Evolutionary conservation across 495 filamentous ascomycete species (phyloP).

Genomic region (Penicillium fimorum): DNA sequence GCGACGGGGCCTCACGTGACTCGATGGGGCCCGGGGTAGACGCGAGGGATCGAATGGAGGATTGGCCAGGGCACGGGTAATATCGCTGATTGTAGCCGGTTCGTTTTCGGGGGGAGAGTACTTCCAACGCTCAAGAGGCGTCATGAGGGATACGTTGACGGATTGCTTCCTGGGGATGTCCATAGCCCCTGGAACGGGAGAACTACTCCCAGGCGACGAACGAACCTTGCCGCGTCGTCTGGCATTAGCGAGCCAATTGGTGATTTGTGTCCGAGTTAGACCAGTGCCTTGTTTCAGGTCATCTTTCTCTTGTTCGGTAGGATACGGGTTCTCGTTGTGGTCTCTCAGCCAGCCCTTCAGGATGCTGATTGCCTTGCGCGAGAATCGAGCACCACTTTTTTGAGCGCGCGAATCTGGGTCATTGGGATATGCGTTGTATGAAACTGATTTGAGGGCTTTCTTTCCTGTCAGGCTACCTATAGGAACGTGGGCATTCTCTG

Average conservation of each 20-base stretch:
- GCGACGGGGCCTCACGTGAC: slow-evolving; percentile 48
- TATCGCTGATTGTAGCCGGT: slow-evolving; percentile 75
- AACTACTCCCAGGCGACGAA: slow-evolving; percentile 55
- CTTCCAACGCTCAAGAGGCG: slow-evolving; percentile 83
- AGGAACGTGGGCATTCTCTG: slow-evolving; percentile 46
- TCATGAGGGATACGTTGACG: slow-evolving; percentile 61
- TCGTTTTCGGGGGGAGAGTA: slow-evolving; percentile 84
- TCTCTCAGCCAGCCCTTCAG: slow-evolving; percentile 76
- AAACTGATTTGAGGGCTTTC: slow-evolving; percentile 41
- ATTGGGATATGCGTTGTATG: slow-evolving; percentile 35
- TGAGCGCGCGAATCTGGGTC: slow-evolving; percentile 48
- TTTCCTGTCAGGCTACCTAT: slow-evolving; percentile 39
- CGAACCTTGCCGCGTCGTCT: slow-evolving; percentile 72
- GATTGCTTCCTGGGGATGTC: slow-evolving; percentile 58
- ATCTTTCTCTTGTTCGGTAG: slow-evolving; percentile 76
- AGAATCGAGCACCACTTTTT: slow-evolving; percentile 63
- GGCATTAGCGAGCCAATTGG: slow-evolving; percentile 86
- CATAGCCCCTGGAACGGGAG: slow-evolving; percentile 60
- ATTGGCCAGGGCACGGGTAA: slow-evolving; percentile 70
- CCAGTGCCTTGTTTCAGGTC: slow-evolving; percentile 69
- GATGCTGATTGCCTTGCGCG: slow-evolving; percentile 67
- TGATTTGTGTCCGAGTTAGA: slow-evolving; percentile 71
- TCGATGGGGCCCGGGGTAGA: slow-evolving; percentile 35
- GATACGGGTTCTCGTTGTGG: slow-evolving; percentile 76
- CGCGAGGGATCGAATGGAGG: slow-evolving; percentile 54